phyloP scores from a whole-genome alignment of 257 asterid genomes.

The Eucommia ulmoides region DNA sequence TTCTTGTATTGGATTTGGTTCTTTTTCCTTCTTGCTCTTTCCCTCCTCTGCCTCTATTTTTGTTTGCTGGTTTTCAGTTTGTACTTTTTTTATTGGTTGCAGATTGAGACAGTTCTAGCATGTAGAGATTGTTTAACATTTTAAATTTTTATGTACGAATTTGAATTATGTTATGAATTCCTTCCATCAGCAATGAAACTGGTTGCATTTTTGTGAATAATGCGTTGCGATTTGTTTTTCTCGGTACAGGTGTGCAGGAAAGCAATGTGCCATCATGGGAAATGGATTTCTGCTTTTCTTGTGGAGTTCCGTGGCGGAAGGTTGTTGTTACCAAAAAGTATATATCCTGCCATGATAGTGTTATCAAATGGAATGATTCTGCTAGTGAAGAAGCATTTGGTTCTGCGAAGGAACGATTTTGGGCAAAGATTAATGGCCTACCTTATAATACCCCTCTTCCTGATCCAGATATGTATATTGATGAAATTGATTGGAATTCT shows the following conservation, averaged over 20 bases:
- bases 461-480: conserved; percentile 47
- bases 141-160: no score
- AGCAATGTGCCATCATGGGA: conserved; percentile 62
- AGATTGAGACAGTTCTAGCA: no score
- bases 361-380: conserved; percentile 73
- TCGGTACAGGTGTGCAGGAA: conserved; percentile 21
- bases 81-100: no score
- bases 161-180: no score
- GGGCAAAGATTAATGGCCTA: conserved; percentile 49
- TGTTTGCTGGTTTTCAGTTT: no score
- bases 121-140: no score
- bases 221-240: no score
- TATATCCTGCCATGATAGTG: conserved; percentile 49
- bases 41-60: no score
- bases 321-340: conserved; percentile 59
- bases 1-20: no score
- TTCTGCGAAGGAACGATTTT: conserved; percentile 53
- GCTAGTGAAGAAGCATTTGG: conserved; percentile 64
- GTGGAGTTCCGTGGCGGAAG: conserved; percentile 57
- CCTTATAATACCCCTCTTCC: conserved; percentile 52
- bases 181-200: no score
- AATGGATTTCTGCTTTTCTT: conserved; percentile 61
- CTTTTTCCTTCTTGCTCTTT: no score
- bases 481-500: conserved; percentile 70
- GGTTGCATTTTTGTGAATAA: no score